Evolutionary conservation across 2,329 filamentous ascomycete genomes (phyloP).

Genomic region (Ilyonectria destructans): DNA sequence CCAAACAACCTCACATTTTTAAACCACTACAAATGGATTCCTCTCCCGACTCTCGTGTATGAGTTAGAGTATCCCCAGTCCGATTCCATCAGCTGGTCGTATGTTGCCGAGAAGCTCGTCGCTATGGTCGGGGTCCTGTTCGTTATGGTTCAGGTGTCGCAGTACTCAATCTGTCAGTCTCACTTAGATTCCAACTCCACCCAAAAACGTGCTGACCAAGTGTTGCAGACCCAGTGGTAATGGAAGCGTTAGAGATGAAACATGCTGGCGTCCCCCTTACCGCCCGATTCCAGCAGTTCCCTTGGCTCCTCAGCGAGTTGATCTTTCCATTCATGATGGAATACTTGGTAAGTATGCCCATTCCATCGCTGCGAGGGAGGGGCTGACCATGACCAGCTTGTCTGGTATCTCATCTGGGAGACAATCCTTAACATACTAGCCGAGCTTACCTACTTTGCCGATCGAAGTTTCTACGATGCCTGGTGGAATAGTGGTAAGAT

Average conservation of each 20-base stretch:
- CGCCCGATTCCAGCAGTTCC: conserved; percentile 77
- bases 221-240: conserved; percentile 75
- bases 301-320: conserved; percentile 82
- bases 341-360: conserved; percentile 68
- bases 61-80: conserved; percentile 83
- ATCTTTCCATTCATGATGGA: conserved; percentile 87
- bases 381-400: conserved; percentile 60
- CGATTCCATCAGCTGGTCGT: conserved; percentile 80
- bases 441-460: conserved; percentile 83
- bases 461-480: conserved; percentile 79
- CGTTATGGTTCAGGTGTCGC: conserved; percentile 85
- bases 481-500: conserved; percentile 74
- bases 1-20: conserved; percentile 77
- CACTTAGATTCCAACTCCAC: background rate
- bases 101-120: conserved; percentile 80
- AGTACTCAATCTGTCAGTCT: conserved; percentile 77
- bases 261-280: conserved; percentile 74
- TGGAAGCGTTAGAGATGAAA: conserved; percentile 78
- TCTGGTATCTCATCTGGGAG: conserved; percentile 89
- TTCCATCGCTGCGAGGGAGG: background rate
- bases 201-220: conserved; percentile 19
- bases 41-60: conserved; percentile 84
- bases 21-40: conserved; percentile 82
- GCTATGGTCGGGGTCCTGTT: conserved; percentile 82
- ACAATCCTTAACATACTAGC: conserved; percentile 82